Base-by-base conservation (phyloP, 768 basidiomycete genomes). In the Boletus pseudopeckii region DNA sequence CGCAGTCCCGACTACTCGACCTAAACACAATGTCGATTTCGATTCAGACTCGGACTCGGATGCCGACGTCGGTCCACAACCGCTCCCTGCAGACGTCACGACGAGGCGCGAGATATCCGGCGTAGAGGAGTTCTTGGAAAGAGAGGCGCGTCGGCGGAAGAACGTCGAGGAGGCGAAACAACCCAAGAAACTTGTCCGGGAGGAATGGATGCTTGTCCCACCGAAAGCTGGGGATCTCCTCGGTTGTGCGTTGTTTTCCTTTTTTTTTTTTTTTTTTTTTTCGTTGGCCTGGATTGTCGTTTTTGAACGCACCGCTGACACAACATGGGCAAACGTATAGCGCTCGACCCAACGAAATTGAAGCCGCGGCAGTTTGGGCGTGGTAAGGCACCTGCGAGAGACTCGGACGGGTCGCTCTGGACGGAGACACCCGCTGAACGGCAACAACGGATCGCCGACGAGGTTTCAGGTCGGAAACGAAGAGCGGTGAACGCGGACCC, bases 121-220 rank as follows among this genome's bases (percentile, higher is more conserved):
- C 5, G 88, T 94, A 5, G 72, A 81, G 44, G 88, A 90, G 68
- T 98, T 98, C 58, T 70, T 92, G 64, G 92, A 91, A 66, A 77
- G 82, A 50, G 95, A 99, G 70, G 89, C 90, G 63, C 81, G 85
- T 54, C 75, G 89, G 57, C 74, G 81, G 52, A 85, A 88, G 61
- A 75, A 83, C 54, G 75, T 84, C 32, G 88, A 92, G 83, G 92
- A 90, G 75, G 88, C 85, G 2, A 72, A 77, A 11, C 86, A 88
- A 61, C 90, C 90, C 11, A 93, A 92, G 69, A 79, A 80, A 37
- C 74, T 84, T 37, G 75, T 92, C 69, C 83, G 97, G 40, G 92
- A 98, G 18, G 94, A 95, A 69, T 99, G 97, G 97, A 99, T 99
- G 97, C 79, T 98, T 42, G 88, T 89, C 1, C 96, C 96, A 2